A percentile compares a stretch with the other conserved stretches of the same genome.
Evolutionary conservation across 2,329 filamentous ascomycete genomes (phyloP).

Genomic region (Cladosporium sphaerospermum): DNA sequence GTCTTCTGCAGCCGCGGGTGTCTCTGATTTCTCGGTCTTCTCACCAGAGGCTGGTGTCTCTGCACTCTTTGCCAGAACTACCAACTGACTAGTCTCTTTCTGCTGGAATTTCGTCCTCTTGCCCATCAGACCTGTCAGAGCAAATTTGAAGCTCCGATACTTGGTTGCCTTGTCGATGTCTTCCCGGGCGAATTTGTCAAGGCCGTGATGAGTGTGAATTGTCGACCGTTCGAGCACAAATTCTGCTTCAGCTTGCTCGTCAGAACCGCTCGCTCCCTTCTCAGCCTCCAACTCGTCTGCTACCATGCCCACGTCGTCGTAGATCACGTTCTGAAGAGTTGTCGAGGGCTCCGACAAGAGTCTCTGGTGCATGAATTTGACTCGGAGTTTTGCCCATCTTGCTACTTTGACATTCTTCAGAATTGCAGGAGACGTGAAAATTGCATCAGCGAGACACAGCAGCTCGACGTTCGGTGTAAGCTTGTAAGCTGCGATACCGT

Average conservation of each 20-base stretch:
- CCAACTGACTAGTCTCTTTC: conserved; percentile 76
- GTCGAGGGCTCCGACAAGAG: conserved; percentile 58
- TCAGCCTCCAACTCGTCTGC: conserved; percentile 36
- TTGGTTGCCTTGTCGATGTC: conserved; percentile 63
- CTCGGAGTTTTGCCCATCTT: conserved; percentile 61
- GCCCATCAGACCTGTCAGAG: conserved; percentile 76
- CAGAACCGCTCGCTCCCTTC: background rate
- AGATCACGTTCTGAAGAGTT: conserved; percentile 55
- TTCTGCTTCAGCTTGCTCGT: conserved; percentile 34
- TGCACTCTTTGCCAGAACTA: conserved; percentile 78
- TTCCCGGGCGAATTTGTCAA: conserved; percentile 66
- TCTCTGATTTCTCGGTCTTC: background rate
- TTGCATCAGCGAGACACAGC: conserved; percentile 65
- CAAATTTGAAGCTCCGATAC: conserved; percentile 69
- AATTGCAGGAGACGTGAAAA: conserved; percentile 46
- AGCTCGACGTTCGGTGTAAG: conserved; percentile 79
- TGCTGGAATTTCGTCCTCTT: conserved; percentile 78
- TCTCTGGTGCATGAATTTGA: conserved; percentile 67
- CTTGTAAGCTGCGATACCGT: conserved; percentile 81
- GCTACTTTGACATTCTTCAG: conserved; percentile 40
- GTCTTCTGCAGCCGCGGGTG: background rate
- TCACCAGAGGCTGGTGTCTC: conserved; percentile 19
- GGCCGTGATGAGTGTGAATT: conserved; percentile 75
- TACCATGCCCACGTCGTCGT: conserved; percentile 52
- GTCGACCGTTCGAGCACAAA: conserved; percentile 79